phyloP scores from a whole-genome alignment of 805 yeast species.

The Candida montana region DNA sequence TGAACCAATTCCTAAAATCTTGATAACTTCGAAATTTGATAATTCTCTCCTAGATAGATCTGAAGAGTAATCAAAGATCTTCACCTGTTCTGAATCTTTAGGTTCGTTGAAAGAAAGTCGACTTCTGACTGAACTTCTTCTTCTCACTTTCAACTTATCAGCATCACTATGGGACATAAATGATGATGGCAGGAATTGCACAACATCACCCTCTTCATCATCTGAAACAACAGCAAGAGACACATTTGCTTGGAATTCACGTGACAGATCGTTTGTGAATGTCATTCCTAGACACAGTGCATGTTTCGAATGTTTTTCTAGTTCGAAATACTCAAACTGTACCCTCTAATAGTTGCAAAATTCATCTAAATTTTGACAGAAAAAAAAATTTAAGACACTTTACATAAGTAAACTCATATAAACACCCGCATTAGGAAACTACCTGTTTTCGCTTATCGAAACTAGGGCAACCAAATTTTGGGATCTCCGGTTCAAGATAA shows the following conservation, averaged over 20 bases:
- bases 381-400: too few relatives aligned
- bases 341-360: too few relatives aligned
- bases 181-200: background rate
- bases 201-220: background rate
- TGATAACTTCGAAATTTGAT: slow-evolving; percentile 61
- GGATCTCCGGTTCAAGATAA: too few relatives aligned
- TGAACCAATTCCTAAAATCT: slow-evolving; percentile 79
- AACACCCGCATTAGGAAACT: too few relatives aligned
- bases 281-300: background rate
- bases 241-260: too few relatives aligned
- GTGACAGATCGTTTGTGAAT: background rate
- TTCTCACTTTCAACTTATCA: background rate
- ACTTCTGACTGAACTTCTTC: slow-evolving; percentile 16
- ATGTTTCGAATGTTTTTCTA: too few relatives aligned
- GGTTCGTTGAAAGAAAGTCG: slow-evolving; percentile 16
- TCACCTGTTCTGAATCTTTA: slow-evolving; percentile 12
- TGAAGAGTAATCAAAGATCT: slow-evolving; percentile 12
- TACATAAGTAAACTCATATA: too few relatives aligned
- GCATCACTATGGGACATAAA: background rate
- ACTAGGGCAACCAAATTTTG: too few relatives aligned
- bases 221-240: background rate
- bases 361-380: too few relatives aligned
- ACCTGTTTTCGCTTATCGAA: too few relatives aligned
- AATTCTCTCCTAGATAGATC: slow-evolving; percentile 18
- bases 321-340: too few relatives aligned